phyloP scores from a whole-genome alignment of 352 stramenopile genomes.

The Globisporangium nunn region DNA sequence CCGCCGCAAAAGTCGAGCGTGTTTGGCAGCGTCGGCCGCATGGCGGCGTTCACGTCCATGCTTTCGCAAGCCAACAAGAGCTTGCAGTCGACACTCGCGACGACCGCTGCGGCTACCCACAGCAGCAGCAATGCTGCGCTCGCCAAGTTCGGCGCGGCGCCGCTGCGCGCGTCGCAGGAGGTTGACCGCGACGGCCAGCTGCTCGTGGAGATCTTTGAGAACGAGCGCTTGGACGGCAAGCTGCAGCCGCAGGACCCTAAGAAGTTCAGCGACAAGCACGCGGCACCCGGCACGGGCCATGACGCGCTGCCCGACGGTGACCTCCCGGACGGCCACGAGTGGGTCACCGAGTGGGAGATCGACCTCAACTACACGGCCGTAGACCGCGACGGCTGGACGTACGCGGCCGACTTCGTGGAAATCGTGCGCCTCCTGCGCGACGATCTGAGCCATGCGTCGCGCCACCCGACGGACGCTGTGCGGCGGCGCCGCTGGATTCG shows the following conservation, averaged over 20 bases:
- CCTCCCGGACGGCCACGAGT: conserved; percentile 66
- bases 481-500: conserved; percentile 76
- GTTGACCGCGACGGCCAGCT: conserved; percentile 63
- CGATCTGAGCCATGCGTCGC: conserved; percentile 77
- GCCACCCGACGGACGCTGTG: conserved; percentile 71
- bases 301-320: conserved; percentile 63
- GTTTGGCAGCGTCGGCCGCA: conserved; percentile 65
- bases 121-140: conserved; percentile 9
- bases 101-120: conserved; percentile 17
- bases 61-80: conserved; percentile 63
- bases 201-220: conserved; percentile 81
- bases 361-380: conserved; percentile 75
- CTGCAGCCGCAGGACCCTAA: conserved; percentile 65
- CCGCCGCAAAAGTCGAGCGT: conserved; percentile 24
- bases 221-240: conserved; percentile 78
- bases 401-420: conserved; percentile 75
- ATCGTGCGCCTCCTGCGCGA: conserved; percentile 68
- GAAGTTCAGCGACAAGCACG: conserved; percentile 57
- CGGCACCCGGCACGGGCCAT: conserved; percentile 39
- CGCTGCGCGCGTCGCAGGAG: conserved; percentile 44
- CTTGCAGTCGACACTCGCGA: conserved; percentile 66
- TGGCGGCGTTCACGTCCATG: conserved; percentile 48
- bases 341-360: conserved; percentile 79
- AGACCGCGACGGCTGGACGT: conserved; percentile 79
- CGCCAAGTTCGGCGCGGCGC: conserved; percentile 28